Percentiles rank a stretch among this genome's conserved stretches.
Evolutionary conservation across 2,329 filamentous ascomycete species (phyloP).

Genomic region (Dactylonectria estremocensis): DNA sequence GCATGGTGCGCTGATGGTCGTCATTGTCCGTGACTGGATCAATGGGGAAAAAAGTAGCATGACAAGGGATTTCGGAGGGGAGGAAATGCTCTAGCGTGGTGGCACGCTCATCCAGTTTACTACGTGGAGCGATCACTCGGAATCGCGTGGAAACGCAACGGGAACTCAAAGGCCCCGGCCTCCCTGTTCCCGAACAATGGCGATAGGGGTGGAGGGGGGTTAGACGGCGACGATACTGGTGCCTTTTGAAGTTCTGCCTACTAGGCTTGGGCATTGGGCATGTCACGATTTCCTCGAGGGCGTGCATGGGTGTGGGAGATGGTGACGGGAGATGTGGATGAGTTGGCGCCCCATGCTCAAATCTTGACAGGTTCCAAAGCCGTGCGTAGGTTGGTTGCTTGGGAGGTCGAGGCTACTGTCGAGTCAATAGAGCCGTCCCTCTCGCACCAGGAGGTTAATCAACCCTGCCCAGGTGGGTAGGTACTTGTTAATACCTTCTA

Average conservation of each 20-base stretch:
- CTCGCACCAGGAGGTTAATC: constrained; percentile 10
- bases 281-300: constrained; percentile 45
- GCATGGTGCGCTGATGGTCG: constrained; percentile 34
- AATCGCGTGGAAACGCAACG: constrained; percentile 22
- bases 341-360: constrained; percentile 45
- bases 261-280: constrained; percentile 17
- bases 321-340: constrained; percentile 50
- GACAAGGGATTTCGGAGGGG: constrained; percentile 32
- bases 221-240: constrained; percentile 33
- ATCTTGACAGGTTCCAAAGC: constrained; percentile 34
- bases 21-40: constrained; percentile 35
- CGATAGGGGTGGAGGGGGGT: constrained; percentile 24
- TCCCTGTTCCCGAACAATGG: constrained; percentile 33
- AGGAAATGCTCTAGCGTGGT: constrained; percentile 30
- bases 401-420: constrained; percentile 15
- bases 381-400: constrained; percentile 19
- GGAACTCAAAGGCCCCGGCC: constrained; percentile 17
- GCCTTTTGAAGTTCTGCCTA: constrained; percentile 11
- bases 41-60: constrained; percentile 32
- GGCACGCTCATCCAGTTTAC: constrained; percentile 18
- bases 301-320: constrained; percentile 45
- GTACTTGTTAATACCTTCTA: not conserved
- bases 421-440: constrained; percentile 16
- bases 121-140: constrained; percentile 16
- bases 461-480: constrained; percentile 17